A percentile compares a stretch with the other conserved stretches of the same genome.
These are phyloP conservation scores for Podospora didyma DNA, from an alignment of 495 filamentous ascomycete species.

Conservation along the genomic window DNA sequence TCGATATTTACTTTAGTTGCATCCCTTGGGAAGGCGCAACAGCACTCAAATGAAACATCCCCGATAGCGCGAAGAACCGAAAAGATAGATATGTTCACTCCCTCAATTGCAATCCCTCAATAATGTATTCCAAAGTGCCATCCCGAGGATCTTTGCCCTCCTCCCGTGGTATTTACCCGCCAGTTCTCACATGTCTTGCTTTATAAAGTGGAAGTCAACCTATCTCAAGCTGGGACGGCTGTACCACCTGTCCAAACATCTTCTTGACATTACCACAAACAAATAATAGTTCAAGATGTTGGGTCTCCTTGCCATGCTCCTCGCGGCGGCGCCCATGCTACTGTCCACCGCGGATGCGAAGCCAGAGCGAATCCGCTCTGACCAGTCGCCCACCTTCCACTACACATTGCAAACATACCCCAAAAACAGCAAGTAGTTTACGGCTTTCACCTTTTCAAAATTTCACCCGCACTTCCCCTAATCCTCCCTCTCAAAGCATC, in stretches of 20 bases:
- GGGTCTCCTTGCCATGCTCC: background rate
- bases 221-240: background rate
- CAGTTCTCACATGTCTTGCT: background rate
- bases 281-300: background rate
- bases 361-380: constrained; percentile 42
- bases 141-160: background rate
- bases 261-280: background rate
- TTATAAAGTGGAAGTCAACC: background rate
- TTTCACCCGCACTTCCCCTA: no score
- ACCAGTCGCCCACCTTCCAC: constrained; percentile 41
- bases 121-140: background rate
- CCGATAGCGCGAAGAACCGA: no score
- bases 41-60: no score
- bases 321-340: background rate
- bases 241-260: background rate
- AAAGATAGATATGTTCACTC: no score
- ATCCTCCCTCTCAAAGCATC: constrained; percentile 13
- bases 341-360: constrained; percentile 21
- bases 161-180: background rate
- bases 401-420: constrained; percentile 40
- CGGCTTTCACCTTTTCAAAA: no score
- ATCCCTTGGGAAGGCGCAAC: no score
- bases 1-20: no score
- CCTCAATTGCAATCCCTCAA: no score
- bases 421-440: constrained; percentile 19